Evolutionary conservation across 768 basidiomycete species (phyloP), one percentile per base, ranked within the genome.

Genomic region (Saitozyma podzolica): DNA sequence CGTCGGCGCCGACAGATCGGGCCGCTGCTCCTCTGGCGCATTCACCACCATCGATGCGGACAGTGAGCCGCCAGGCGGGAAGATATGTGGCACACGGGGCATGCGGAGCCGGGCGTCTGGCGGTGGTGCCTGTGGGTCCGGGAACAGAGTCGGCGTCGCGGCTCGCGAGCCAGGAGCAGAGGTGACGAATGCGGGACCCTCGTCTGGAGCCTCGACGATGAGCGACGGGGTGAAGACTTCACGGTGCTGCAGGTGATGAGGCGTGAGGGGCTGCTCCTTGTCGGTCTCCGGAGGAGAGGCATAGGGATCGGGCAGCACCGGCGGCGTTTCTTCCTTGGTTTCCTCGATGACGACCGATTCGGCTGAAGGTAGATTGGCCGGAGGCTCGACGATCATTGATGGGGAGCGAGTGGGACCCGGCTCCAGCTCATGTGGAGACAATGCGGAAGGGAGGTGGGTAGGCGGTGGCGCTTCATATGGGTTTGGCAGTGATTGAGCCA

Each of bases 271-370:
- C 17, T 47, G 60, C 14, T 13, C 20, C n/a, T 49, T 40, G 20
- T 54, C 20, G 3, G 72, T 67, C 60, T 68, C 65, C 0, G 72
- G 72, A 0, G 69, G 62, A 11, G 72, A 50, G 10, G 65, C 40
- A 14, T 54, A 54, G 0, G 72, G 69, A 62, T 73, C 72, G 4
- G 72, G 72, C 2, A 73, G 52, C 1, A 50, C 40, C 2, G 49
- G 19, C 29, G 64, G 61, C 6, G 60, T 64, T 45, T 66, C 60
- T 14, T 56, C 57, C 16, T 9, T 59, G n/a, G 11, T 6, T 48
- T 20, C n/a, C 45, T 54, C 41, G 50, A 20, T 17, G 40, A 64
- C 54, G 48, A 40, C 3, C 42, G 56, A 50, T 41, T 71, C 59
- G 16, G 57, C 59, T 19, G 61, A 60, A 37, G 42, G 39, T 0